phyloP scores from a whole-genome alignment of 2,329 filamentous ascomycete genomes.

The Allantophomopsis lycopodina region DNA sequence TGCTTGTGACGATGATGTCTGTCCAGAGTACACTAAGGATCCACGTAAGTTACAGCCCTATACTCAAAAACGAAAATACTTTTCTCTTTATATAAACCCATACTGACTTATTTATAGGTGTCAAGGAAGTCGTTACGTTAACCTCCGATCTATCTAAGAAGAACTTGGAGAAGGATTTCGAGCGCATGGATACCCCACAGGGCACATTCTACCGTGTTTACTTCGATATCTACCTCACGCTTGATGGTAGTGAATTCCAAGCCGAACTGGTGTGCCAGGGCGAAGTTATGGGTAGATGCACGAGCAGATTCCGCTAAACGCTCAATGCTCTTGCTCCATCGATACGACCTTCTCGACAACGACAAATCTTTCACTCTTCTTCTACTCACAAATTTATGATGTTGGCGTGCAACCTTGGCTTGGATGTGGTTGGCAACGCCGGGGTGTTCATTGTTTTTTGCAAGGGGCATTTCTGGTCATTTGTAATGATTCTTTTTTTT shows the following conservation, averaged over 20 bases:
- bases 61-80: not conserved
- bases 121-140: constrained; percentile 97
- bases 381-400: too few relatives aligned
- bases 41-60: constrained; percentile 58
- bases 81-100: constrained; percentile 1
- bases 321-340: not conserved
- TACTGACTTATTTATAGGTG: constrained; percentile 44
- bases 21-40: constrained; percentile 98
- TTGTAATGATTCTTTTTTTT: too few relatives aligned
- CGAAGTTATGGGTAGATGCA: constrained; percentile 96
- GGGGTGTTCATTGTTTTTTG: too few relatives aligned
- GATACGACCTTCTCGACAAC: not conserved
- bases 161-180: constrained; percentile 98
- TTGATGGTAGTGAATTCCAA: constrained; percentile 96
- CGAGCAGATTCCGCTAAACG: constrained; percentile 62
- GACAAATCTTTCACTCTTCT: not conserved
- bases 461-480: too few relatives aligned
- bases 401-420: too few relatives aligned
- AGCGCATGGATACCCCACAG: constrained; percentile 97
- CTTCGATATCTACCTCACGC: constrained; percentile 75
- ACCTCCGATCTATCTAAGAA: constrained; percentile 95
- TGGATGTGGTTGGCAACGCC: too few relatives aligned
- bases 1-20: constrained; percentile 94
- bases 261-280: constrained; percentile 98
- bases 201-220: constrained; percentile 85